Evolutionary conservation across 768 basidiomycete species (phyloP), one percentile per base, ranked within the genome.

Genomic region (Vishniacozyma victoriae): DNA sequence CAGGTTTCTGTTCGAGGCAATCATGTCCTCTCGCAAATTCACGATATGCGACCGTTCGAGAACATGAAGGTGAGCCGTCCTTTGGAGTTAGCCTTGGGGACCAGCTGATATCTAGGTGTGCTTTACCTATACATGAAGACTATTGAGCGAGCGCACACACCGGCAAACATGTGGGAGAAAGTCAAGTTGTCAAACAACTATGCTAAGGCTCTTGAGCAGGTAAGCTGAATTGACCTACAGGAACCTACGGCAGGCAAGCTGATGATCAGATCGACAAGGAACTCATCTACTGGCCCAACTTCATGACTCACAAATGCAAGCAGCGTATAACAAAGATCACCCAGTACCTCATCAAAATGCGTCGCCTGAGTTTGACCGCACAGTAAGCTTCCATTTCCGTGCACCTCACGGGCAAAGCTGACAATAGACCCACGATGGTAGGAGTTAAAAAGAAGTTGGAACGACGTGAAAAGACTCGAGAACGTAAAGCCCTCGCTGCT

Each of bases 21-120:
- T 91, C 91, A 40, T 97, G 95, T 75, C 95, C 95, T 0, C 75
- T 99, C n/a, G 95, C 95, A 4, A 97, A 97, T 69, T 92, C 92
- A 18, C 78, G 89, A 54, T 97, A 97, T 72, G 93, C 95, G 5
- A 97, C 95, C n/a, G 91, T 99, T 3, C 78, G 95, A 54, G 95
- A 99, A 71, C 82, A 87, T 55, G 88, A 95, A 73, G 95, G 93
- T 86, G 49, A 31, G 60, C n/a, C 20, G 19, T 14, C 0, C 26
- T 16, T 40, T 23, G 27, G 9, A 33, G 9, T 33, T 33, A 9
- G 9, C 29, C 29, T 33, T 33, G 29, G 9, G 29, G 29, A 33
- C 29, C 20, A 15, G 54, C 37, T 52, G 51, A 25, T 33, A 23
- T 29, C 7, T 33, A 86, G 92, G 92, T 31, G 74, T 82, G 2